A percentile compares a stretch with the other conserved stretches of the same genome.
Evolutionary conservation across 345 rosid genomes (phyloP).

Genomic region (Gossypium rotundifolium): DNA sequence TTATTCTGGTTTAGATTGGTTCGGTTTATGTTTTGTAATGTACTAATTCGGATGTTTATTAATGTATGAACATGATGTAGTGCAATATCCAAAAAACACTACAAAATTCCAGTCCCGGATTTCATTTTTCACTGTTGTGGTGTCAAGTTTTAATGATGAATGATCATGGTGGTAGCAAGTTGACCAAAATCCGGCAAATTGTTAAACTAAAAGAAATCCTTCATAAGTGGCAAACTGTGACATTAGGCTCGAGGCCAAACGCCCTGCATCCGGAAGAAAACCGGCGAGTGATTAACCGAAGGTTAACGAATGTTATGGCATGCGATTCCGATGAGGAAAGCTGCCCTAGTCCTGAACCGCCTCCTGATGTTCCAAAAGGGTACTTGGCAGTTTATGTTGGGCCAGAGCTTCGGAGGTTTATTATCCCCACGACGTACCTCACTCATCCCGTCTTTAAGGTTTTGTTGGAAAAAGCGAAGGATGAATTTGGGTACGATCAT

Average conservation of each 20-base stretch:
- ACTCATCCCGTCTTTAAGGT: constrained; percentile 80
- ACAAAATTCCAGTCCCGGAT: constrained; percentile 9
- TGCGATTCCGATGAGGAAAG: constrained; percentile 86
- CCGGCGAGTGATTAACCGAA: constrained; percentile 37
- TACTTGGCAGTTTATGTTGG: constrained; percentile 87
- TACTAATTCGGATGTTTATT: not conserved
- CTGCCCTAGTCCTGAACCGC: constrained; percentile 64
- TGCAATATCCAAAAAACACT: not conserved
- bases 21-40: no score
- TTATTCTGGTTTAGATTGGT: no score
- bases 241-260: constrained; percentile 37
- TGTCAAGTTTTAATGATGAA: constrained; percentile 42
- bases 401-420: constrained; percentile 83
- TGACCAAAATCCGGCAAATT: constrained; percentile 72
- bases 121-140: constrained; percentile 15
- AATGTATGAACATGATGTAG: constrained; percentile 9
- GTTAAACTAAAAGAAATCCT: constrained; percentile 75
- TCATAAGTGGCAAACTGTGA: constrained; percentile 83
- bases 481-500: constrained; percentile 90
- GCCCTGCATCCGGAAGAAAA: constrained; percentile 15
- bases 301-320: constrained; percentile 33
- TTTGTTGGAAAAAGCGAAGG: constrained; percentile 81
- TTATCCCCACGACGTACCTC: constrained; percentile 75
- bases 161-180: constrained; percentile 46
- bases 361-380: constrained; percentile 83